Base-by-base conservation (phyloP, 2,329 filamentous ascomycete species). In the Meredithiella fracta region DNA sequence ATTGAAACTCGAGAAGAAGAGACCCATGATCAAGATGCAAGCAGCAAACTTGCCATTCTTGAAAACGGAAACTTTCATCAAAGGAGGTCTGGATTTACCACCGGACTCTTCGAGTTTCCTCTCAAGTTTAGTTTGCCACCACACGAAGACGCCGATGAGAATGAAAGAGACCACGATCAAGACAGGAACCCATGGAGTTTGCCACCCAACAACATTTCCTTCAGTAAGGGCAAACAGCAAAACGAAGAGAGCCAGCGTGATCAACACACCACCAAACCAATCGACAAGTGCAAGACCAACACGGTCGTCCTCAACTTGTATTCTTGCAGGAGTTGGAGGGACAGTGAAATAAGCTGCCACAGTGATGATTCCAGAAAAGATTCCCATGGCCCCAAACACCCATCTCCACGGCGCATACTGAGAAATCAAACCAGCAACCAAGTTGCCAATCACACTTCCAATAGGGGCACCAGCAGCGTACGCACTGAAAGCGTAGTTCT, bases 1-100 rank as follows among this genome's bases (percentile, higher is more conserved):
- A 67, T 83, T 85, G 68, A 86, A 86, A 1, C 73, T 71, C 17
- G 76, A 74, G 62, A 82, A 85, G 68, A 85, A 85, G 1, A 85
- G 65, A 0, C 72, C 72, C 75, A 85, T 83, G 61, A 83, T 78
- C 31, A 75, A 63, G 70, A 85, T 79, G 15, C 79, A 80, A 5
- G 79, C 76, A 34, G 73, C 76, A 63, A 86, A 84, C 5, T 72
- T 73, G 3, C 67, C 65, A 63, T 76, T 82, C 42, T 69, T 68
- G 66, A 85, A 86, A 38, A 83, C 72, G 22, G 77, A 80, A 6
- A 84, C 69, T 61, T 82, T 83, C 69, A 86, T 78, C 15, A 60
- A 54, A 22, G 60, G 60, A 4, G 60, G 51, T 2, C 58, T 56
- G 17, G 58, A 55, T 0, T 67, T 72, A 23, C 51, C 51, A 17